Evolutionary conservation across 2,329 filamentous ascomycete species (phyloP).

Genomic region (Penicillium palitans): DNA sequence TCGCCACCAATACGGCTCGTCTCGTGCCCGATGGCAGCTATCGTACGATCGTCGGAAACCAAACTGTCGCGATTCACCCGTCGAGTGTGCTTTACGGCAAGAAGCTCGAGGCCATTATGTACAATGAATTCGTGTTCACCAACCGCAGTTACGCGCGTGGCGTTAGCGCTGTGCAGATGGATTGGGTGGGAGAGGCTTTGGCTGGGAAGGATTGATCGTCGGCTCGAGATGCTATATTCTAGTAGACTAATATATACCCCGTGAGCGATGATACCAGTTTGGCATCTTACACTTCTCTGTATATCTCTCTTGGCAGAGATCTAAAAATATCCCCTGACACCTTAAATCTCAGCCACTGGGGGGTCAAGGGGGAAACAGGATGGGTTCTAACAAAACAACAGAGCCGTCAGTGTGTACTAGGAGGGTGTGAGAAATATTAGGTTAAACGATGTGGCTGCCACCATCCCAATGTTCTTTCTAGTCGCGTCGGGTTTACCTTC

Average conservation of each 20-base stretch:
- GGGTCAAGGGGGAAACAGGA: background rate
- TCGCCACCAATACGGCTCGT: slow-evolving; percentile 61
- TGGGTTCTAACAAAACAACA: background rate
- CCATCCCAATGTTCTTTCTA: background rate
- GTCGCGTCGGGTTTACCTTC: background rate
- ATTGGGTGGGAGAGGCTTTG: slow-evolving; percentile 59
- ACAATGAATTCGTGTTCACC: slow-evolving; percentile 66
- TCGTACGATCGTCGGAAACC: slow-evolving; percentile 61
- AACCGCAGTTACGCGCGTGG: slow-evolving; percentile 63
- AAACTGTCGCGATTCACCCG: slow-evolving; percentile 63
- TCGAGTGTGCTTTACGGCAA: slow-evolving; percentile 61
- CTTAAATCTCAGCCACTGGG: no score
- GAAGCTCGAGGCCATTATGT: slow-evolving; percentile 63
- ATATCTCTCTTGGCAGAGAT: background rate
- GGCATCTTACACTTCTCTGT: background rate
- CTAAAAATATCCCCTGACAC: background rate
- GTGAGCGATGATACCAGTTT: background rate
- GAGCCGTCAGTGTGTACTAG: no score
- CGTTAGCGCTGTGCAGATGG: slow-evolving; percentile 62
- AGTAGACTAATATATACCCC: slow-evolving; percentile 17
- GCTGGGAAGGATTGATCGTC: slow-evolving; percentile 24
- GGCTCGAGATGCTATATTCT: slow-evolving; percentile 5
- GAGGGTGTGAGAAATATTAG: background rate
- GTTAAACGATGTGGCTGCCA: background rate
- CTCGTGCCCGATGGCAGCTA: slow-evolving; percentile 63